A percentile compares a stretch with the other conserved stretches of the same genome.
phyloP scores from a whole-genome alignment of 108 stramenopile genomes.

The Cyclotella kingstonii region DNA sequence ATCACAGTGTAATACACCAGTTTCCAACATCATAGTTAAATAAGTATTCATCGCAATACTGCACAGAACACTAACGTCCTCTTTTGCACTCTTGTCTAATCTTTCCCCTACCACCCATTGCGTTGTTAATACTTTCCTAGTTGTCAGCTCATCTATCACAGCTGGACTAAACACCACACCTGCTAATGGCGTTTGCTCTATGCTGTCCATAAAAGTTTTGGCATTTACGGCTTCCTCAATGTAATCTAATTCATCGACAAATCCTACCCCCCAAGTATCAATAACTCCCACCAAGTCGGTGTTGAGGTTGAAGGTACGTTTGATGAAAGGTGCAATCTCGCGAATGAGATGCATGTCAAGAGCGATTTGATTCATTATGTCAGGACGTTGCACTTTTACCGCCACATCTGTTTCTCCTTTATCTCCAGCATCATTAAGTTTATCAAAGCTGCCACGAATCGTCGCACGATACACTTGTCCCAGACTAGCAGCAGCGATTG shows the following conservation, averaged over 20 bases:
- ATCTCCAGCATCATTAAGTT: conserved; percentile 2
- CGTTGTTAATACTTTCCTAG: conserved; percentile 82
- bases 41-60: conserved; percentile 91
- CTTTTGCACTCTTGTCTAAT: conserved; percentile 70
- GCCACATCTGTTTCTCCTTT: conserved; percentile 63
- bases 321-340: conserved; percentile 65
- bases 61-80: conserved; percentile 78
- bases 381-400: conserved; percentile 94
- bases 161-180: conserved; percentile 83
- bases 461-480: conserved; percentile 92
- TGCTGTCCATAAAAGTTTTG: conserved; percentile 61
- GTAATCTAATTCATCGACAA: conserved; percentile 96
- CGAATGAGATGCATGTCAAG: conserved; percentile 95
- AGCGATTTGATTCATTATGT: conserved; percentile 90
- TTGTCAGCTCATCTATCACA: conserved; percentile 68
- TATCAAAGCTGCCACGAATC: conserved; percentile 32
- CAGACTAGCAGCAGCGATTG: conserved; percentile 90
- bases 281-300: conserved; percentile 83
- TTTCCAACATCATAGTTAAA: conserved; percentile 83
- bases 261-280: conserved; percentile 92
- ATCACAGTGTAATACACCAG: conserved; percentile 64
- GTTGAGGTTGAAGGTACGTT: conserved; percentile 65
- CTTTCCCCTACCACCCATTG: conserved; percentile 94
- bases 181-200: conserved; percentile 62
- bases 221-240: conserved; percentile 87